A percentile compares a stretch with the other conserved stretches of the same genome.
phyloP scores from a whole-genome alignment of 2,329 filamentous ascomycete genomes.

The Aspergillus persii region DNA sequence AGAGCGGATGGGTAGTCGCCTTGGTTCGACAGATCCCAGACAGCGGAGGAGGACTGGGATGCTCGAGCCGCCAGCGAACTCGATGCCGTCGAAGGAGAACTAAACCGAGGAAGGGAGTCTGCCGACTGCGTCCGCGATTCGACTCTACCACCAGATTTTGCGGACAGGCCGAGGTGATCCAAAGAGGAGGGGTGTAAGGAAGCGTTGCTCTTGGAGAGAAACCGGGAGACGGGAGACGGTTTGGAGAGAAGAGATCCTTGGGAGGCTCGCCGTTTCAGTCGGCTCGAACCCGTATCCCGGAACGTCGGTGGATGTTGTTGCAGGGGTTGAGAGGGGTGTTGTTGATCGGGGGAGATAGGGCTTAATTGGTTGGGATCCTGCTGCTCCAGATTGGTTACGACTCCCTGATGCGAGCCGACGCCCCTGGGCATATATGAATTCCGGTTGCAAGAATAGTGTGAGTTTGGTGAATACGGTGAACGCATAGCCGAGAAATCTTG shows the following conservation, averaged over 20 bases:
- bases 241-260: slow-evolving; percentile 36
- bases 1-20: slow-evolving; percentile 35
- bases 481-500: slow-evolving; percentile 30
- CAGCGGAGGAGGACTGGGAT: slow-evolving; percentile 34
- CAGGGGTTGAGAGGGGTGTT: neutral
- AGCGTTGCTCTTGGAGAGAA: slow-evolving; percentile 34
- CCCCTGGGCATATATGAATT: slow-evolving; percentile 16
- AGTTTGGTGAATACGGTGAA: slow-evolving; percentile 19
- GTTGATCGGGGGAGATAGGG: slow-evolving; percentile 20
- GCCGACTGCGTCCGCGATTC: slow-evolving; percentile 28
- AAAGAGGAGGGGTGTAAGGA: slow-evolving; percentile 54
- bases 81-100: slow-evolving; percentile 36
- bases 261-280: slow-evolving; percentile 36
- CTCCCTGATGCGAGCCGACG: slow-evolving; percentile 13
- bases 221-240: slow-evolving; percentile 35
- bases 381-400: slow-evolving; percentile 13
- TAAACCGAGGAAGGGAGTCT: slow-evolving; percentile 30
- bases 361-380: slow-evolving; percentile 14
- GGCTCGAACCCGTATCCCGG: slow-evolving; percentile 20
- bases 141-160: slow-evolving; percentile 22
- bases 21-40: slow-evolving; percentile 25
- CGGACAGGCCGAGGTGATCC: slow-evolving; percentile 44
- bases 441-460: slow-evolving; percentile 19
- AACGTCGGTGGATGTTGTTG: slow-evolving; percentile 7
- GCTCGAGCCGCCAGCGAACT: slow-evolving; percentile 27